Base-by-base conservation (phyloP, 2,329 filamentous ascomycete species). In the Nothophoma quercina region DNA sequence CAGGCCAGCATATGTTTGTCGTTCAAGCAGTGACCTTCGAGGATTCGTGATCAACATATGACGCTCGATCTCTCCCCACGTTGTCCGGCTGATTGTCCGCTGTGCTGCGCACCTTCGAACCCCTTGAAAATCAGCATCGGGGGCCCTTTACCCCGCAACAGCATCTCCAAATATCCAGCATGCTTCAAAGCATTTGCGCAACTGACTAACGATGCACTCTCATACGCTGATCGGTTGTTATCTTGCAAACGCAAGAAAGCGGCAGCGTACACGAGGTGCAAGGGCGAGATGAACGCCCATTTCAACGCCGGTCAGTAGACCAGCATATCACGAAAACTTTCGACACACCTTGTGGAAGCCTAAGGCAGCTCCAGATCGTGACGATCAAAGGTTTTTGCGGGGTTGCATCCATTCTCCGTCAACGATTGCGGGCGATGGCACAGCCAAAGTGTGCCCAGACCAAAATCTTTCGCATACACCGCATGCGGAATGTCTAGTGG, bases 11-110 rank as follows among this genome's bases (percentile, higher is more conserved):
- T 9, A 4, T 26, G 25, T 6, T 6, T 19, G n/a, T 16, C 22
- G n/a, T 2, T 23, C 2, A 4, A 23, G 3, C 4, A 2, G 8
- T 33, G 7, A 42, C 22, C 16, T 16, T 23, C 22, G 10, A 42
- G 9, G 19, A 5, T 22, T n/a, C 36, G 7, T 6, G 18, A 18
- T 8, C 8, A n/a, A 10, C 10, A 13, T 23, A 19, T 44, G 32
- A 9, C 18, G 30, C 9, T 19, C 16, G n/a, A 51, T 28, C 21
- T 15, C 13, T 26, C 40, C 40, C 40, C 40, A 23, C 39, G 15
- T 21, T 39, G 40, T 51, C 47, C 47, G 34, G 47, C 40, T 51
- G 47, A 40, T 51, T 51, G 5, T 25, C 47, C 47, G 40, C 34
- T 21, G 19, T 12, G 34, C 39, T 35, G 45, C 16, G 16, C 15